A percentile compares a stretch with the other conserved stretches of the same genome.
phyloP scores from a whole-genome alignment of 2,329 filamentous ascomycete species.

The Botrytis medusae region DNA sequence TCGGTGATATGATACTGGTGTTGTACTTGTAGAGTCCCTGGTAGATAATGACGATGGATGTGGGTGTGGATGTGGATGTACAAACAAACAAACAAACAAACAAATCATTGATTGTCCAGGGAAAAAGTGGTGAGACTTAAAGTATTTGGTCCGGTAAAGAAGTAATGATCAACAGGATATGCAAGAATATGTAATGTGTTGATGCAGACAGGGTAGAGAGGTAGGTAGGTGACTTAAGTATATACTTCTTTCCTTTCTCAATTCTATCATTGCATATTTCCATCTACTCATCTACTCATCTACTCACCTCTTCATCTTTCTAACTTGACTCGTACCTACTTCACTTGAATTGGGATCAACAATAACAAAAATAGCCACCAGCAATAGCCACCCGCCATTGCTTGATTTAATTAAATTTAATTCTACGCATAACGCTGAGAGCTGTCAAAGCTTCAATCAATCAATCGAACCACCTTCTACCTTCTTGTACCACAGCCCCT shows the following conservation, averaged over 20 bases:
- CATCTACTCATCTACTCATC: not conserved
- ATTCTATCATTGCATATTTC: not conserved
- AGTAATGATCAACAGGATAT: slow-evolving; percentile 3
- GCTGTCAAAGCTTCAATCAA: not conserved
- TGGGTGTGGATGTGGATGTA: not conserved
- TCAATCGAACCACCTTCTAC: not conserved
- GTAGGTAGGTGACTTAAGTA: not conserved
- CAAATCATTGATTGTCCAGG: not conserved
- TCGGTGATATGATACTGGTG: not conserved
- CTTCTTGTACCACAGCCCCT: not conserved
- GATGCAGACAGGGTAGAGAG: not conserved
- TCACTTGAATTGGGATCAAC: not conserved
- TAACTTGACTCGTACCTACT: not conserved
- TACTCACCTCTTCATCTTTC: not conserved
- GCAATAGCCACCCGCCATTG: not conserved
- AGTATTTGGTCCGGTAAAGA: not conserved
- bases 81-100: not conserved
- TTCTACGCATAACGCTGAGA: not conserved
- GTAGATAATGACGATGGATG: not conserved
- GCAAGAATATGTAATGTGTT: not conserved
- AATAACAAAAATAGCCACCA: not conserved
- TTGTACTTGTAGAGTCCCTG: not conserved
- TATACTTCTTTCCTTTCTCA: not conserved
- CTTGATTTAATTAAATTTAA: not conserved
- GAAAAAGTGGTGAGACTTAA: not conserved